A percentile compares a stretch with the other conserved stretches of the same genome.
Conservation (phyloP, 2,329 filamentous ascomycete species). For the Chaetomium strumarium region DNA sequence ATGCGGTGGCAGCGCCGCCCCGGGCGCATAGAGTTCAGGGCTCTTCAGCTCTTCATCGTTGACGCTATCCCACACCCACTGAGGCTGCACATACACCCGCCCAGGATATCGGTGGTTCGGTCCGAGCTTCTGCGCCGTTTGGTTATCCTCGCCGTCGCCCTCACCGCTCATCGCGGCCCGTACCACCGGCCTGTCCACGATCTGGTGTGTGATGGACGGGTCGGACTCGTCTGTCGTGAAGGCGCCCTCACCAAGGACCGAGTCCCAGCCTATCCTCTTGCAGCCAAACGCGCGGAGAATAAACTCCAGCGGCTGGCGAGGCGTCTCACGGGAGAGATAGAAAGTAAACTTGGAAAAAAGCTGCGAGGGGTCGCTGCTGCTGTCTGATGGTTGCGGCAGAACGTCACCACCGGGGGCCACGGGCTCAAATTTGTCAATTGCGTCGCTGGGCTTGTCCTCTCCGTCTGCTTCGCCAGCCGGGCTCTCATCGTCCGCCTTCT, state of each 20-base stretch:
- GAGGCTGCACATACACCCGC: conserved; percentile 87
- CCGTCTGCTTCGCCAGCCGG: conserved; percentile 37
- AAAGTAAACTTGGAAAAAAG: conserved; percentile 87
- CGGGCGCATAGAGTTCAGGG: conserved; percentile 83
- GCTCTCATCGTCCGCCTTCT: conserved; percentile 36
- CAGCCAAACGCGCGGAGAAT: conserved; percentile 90
- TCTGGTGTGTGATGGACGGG: conserved; percentile 87
- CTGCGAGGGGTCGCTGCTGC: conserved; percentile 60
- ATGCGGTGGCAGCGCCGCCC: conserved; percentile 85
- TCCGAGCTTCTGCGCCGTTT: conserved; percentile 53
- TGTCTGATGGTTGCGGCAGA: conserved; percentile 68
- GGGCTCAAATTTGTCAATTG: conserved; percentile 88
- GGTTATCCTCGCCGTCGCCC: conserved; percentile 51
- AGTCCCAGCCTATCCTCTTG: conserved; percentile 93
- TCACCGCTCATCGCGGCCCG: conserved; percentile 50
- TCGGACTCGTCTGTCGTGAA: conserved; percentile 88
- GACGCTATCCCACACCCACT: conserved; percentile 97
- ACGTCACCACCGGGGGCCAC: conserved; percentile 78
- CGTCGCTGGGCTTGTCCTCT: conserved; percentile 48
- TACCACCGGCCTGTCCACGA: conserved; percentile 82
- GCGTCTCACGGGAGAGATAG: conserved; percentile 90
- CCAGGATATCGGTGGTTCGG: conserved; percentile 77
- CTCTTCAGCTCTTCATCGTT: conserved; percentile 87
- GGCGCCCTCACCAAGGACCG: conserved; percentile 81
- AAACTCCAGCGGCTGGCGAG: conserved; percentile 85